A percentile compares a stretch with the other conserved stretches of the same genome.
phyloP scores from a whole-genome alignment of 257 asterid species.

The Euphrasia confusa region DNA sequence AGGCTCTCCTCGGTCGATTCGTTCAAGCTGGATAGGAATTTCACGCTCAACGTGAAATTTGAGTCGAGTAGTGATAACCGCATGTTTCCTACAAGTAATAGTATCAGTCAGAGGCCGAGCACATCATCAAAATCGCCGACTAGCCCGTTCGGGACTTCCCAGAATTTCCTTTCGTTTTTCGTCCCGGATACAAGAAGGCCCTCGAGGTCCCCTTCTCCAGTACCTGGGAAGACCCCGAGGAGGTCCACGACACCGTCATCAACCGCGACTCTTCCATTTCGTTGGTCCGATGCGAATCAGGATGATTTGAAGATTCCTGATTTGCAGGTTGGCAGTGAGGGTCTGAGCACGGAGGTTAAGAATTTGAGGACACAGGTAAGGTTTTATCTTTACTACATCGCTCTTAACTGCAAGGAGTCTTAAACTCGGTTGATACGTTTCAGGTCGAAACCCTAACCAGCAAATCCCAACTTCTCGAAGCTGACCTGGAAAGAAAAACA shows the following conservation, averaged over 20 bases:
- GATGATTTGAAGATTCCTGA: slow-evolving; percentile 36
- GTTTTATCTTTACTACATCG: not conserved
- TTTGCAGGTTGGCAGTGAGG: slow-evolving; percentile 35
- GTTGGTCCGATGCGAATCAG: slow-evolving; percentile 34
- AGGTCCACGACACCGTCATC: slow-evolving; percentile 33
- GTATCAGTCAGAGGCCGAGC: slow-evolving; percentile 33
- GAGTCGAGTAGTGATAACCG: slow-evolving; percentile 38
- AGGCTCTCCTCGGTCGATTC: slow-evolving; percentile 65
- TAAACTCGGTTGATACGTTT: slow-evolving; percentile 1
- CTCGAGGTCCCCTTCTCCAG: slow-evolving; percentile 61
- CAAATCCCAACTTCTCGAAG: slow-evolving; percentile 65
- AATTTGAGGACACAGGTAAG: slow-evolving; percentile 67
- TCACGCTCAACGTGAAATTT: slow-evolving; percentile 25
- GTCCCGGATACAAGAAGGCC: slow-evolving; percentile 44
- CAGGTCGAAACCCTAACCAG: slow-evolving; percentile 69
- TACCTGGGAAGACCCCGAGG: slow-evolving; percentile 41
- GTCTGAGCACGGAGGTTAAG: slow-evolving; percentile 51
- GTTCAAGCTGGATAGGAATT: slow-evolving; percentile 45
- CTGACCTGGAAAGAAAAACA: slow-evolving; percentile 57
- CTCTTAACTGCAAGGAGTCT: not conserved
- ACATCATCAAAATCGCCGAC: slow-evolving; percentile 50
- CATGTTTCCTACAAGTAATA: slow-evolving; percentile 30
- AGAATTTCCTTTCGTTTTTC: slow-evolving; percentile 34
- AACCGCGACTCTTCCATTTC: slow-evolving; percentile 28
- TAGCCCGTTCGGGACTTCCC: slow-evolving; percentile 36